Conservation (phyloP, 2,329 filamentous ascomycete genomes). For the Colletotrichum sp. region DNA sequence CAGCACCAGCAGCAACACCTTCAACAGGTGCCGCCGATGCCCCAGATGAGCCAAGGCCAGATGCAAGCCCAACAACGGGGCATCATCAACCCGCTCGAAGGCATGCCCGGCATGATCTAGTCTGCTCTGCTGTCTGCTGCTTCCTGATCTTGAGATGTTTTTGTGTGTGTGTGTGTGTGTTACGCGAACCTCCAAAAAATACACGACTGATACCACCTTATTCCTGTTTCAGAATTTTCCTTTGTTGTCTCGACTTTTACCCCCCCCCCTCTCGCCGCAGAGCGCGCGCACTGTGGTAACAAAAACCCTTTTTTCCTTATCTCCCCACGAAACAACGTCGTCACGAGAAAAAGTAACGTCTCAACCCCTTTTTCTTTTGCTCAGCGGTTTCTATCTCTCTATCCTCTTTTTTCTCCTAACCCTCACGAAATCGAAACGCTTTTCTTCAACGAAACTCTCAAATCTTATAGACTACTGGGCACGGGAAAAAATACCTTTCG, state of each 20-base stretch:
- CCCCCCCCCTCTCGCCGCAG: conserved; percentile 3
- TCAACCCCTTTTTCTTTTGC: neutral
- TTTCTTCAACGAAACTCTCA: neutral
- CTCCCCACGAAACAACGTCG: conserved; percentile 2
- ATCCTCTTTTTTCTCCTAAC: neutral
- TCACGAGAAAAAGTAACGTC: neutral
- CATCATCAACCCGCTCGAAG: conserved; percentile 15
- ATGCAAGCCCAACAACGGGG: neutral
- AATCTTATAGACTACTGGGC: conserved; percentile 4
- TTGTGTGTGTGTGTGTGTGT: neutral
- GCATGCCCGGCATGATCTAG: conserved; percentile 23
- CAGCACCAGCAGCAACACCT: conserved; percentile 27
- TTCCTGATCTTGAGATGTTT: neutral
- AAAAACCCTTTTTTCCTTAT: neutral
- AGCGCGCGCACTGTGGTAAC: conserved; percentile 14
- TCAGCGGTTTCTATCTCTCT: neutral
- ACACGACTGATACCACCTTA: conserved; percentile 17
- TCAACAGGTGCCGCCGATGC: conserved; percentile 25
- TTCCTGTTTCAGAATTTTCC: conserved; percentile 5
- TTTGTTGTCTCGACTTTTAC: conserved; percentile 1
- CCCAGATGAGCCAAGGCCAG: conserved; percentile 19
- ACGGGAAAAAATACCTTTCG: neutral
- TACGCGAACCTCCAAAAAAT: neutral
- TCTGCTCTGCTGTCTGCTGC: neutral
- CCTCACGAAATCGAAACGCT: neutral